These are phyloP conservation scores for Ceratocystis variospora DNA, from an alignment of 2,329 filamentous ascomycete genomes.

Conservation along the genomic window DNA sequence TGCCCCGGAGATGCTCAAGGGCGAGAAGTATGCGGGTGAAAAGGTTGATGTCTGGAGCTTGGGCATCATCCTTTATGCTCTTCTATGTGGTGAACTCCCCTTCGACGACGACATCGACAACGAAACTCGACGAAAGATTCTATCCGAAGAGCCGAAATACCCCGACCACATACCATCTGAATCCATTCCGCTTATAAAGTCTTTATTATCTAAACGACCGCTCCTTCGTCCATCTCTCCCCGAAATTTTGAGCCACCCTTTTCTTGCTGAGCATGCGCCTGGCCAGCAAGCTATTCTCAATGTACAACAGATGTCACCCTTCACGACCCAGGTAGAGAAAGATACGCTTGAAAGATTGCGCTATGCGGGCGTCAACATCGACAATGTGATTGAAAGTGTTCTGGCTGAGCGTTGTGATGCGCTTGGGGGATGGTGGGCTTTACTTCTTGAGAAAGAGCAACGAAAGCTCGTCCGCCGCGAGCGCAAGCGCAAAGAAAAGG, in stretches of 20 bases:
- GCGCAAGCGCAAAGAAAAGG: slow-evolving; percentile 69
- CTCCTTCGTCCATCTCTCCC: slow-evolving; percentile 66
- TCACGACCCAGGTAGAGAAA: slow-evolving; percentile 76
- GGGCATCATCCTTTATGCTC: slow-evolving; percentile 70
- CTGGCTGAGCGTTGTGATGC: slow-evolving; percentile 78
- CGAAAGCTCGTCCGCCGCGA: slow-evolving; percentile 71
- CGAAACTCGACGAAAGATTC: slow-evolving; percentile 69
- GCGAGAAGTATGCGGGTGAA: slow-evolving; percentile 93
- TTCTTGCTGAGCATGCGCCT: slow-evolving; percentile 73
- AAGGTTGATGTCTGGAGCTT: slow-evolving; percentile 96
- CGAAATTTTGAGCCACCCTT: slow-evolving; percentile 78
- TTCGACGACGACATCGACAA: slow-evolving; percentile 95
- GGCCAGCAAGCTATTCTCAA: slow-evolving; percentile 83
- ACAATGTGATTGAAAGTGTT: slow-evolving; percentile 88
- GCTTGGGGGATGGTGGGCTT: slow-evolving; percentile 88
- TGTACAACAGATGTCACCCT: slow-evolving; percentile 64
- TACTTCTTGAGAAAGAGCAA: slow-evolving; percentile 87
- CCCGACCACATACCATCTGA: slow-evolving; percentile 67
- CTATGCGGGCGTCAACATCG: slow-evolving; percentile 83
- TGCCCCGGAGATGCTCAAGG: slow-evolving; percentile 95
- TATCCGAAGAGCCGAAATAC: slow-evolving; percentile 73
- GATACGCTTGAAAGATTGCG: slow-evolving; percentile 87
- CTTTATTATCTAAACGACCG: slow-evolving; percentile 80
- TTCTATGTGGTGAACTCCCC: slow-evolving; percentile 73
- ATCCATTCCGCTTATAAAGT: slow-evolving; percentile 61